Conservation (phyloP, 2,329 filamentous ascomycete genomes). For the Rachicladosporium sp. region DNA sequence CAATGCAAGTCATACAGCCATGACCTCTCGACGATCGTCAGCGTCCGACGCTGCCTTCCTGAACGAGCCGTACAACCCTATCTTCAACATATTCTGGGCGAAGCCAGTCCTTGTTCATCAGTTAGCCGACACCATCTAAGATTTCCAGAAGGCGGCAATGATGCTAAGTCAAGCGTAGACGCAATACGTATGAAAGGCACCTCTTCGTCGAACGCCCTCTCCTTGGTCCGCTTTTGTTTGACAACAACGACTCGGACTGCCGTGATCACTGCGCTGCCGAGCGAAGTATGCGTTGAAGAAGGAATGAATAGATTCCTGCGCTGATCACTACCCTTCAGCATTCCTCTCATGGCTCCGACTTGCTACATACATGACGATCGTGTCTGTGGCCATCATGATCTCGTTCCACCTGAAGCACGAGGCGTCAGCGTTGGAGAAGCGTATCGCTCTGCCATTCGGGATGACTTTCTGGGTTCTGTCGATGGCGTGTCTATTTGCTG, state of each 20-base stretch:
- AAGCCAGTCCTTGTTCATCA: constrained; percentile 39
- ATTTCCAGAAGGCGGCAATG: too few relatives aligned
- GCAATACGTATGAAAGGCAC: constrained; percentile 28
- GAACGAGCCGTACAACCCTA: constrained; percentile 34
- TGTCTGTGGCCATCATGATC: constrained; percentile 78
- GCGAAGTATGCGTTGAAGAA: constrained; percentile 37
- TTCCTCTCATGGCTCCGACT: constrained; percentile 89
- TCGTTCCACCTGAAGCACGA: constrained; percentile 78
- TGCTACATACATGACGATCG: constrained; percentile 79
- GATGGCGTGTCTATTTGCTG: constrained; percentile 61
- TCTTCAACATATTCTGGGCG: constrained; percentile 37
- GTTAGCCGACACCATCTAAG: constrained; percentile 20
- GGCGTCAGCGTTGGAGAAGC: constrained; percentile 58
- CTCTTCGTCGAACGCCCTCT: constrained; percentile 51
- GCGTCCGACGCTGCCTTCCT: constrained; percentile 17
- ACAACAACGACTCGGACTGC: constrained; percentile 62
- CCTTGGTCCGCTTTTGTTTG: constrained; percentile 57
- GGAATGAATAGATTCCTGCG: not conserved
- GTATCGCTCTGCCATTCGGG: constrained; percentile 72
- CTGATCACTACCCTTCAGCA: too few relatives aligned
- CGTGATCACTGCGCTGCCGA: constrained; percentile 72
- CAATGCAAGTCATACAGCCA: not conserved
- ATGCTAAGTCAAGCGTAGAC: constrained; percentile 11
- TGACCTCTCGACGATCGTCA: constrained; percentile 2
- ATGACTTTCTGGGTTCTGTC: constrained; percentile 78